These are phyloP conservation scores for Cladosporium sp. DNA, from an alignment of 2,329 filamentous ascomycete species.

Conservation along the genomic window DNA sequence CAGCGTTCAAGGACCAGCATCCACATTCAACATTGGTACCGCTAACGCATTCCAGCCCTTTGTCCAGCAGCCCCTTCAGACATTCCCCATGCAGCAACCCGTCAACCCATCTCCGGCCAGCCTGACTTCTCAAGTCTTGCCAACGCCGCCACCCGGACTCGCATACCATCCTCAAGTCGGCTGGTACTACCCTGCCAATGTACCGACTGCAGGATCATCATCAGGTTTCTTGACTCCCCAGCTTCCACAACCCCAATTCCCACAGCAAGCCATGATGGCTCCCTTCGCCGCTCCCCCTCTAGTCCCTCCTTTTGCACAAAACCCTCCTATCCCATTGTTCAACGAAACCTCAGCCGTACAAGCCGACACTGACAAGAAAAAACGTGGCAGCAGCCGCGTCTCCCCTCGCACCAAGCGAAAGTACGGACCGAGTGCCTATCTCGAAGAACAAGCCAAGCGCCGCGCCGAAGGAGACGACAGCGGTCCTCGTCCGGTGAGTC, in stretches of 20 bases:
- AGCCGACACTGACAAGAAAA: background rate
- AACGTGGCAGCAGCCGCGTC: background rate
- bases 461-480: background rate
- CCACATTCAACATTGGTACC: background rate
- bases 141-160: background rate
- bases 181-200: background rate
- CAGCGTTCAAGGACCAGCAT: background rate
- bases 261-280: background rate
- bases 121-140: background rate
- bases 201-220: background rate
- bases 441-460: constrained; percentile 7
- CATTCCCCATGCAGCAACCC: background rate
- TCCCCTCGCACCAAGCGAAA: constrained; percentile 5
- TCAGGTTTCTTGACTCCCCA: background rate
- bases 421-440: constrained; percentile 1
- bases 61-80: background rate
- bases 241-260: background rate
- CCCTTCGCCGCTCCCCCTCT: background rate
- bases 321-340: background rate
- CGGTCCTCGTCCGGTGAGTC: constrained; percentile 1
- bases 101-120: background rate
- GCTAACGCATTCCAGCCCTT: background rate
- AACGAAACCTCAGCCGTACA: background rate
- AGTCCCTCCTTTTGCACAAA: background rate
- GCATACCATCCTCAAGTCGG: constrained; percentile 1